Evolutionary conservation across 2,329 filamentous ascomycete species (phyloP).

Genomic region (Parastagonospora avenae): DNA sequence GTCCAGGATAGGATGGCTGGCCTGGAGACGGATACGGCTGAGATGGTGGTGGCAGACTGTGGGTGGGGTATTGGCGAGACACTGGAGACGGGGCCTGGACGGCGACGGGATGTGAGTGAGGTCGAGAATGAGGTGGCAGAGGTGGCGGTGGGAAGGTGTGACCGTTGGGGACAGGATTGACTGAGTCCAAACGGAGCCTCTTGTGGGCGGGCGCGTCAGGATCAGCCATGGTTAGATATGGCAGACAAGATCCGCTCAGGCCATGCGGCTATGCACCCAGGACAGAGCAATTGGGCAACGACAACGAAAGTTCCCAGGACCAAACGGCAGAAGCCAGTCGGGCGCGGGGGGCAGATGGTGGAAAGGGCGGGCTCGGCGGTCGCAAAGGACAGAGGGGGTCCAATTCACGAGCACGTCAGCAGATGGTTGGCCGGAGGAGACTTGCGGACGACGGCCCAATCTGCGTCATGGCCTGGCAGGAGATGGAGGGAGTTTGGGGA

Average conservation of each 20-base stretch:
- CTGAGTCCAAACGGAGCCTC: slow-evolving; percentile 46
- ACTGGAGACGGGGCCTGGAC: slow-evolving; percentile 37
- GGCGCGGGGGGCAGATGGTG: slow-evolving; percentile 29
- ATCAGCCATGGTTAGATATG: slow-evolving; percentile 49
- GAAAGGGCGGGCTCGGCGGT: slow-evolving; percentile 37
- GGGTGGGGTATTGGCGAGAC: slow-evolving; percentile 31
- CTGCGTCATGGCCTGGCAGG: slow-evolving; percentile 43
- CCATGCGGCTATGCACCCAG: slow-evolving; percentile 44
- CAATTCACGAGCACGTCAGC: slow-evolving; percentile 40
- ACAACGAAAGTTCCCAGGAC: slow-evolving; percentile 23
- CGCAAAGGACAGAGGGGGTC: slow-evolving; percentile 31
- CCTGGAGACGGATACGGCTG: slow-evolving; percentile 26
- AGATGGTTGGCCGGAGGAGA: slow-evolving; percentile 31
- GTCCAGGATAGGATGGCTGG: slow-evolving; percentile 27
- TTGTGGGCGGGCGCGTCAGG: slow-evolving; percentile 46
- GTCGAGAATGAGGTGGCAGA: slow-evolving; percentile 36
- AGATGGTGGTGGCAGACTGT: slow-evolving; percentile 30
- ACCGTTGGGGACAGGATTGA: slow-evolving; percentile 43
- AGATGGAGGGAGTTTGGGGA: slow-evolving; percentile 40
- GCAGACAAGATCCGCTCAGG: slow-evolving; percentile 43
- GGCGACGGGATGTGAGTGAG: slow-evolving; percentile 37
- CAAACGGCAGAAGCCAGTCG: slow-evolving; percentile 35
- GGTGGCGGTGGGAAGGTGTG: slow-evolving; percentile 40
- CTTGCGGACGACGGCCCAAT: slow-evolving; percentile 34
- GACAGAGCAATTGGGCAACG: slow-evolving; percentile 23